These are phyloP conservation scores for Stylonectria norvegica DNA, from an alignment of 2,329 filamentous ascomycete species.

Conservation along the genomic window DNA sequence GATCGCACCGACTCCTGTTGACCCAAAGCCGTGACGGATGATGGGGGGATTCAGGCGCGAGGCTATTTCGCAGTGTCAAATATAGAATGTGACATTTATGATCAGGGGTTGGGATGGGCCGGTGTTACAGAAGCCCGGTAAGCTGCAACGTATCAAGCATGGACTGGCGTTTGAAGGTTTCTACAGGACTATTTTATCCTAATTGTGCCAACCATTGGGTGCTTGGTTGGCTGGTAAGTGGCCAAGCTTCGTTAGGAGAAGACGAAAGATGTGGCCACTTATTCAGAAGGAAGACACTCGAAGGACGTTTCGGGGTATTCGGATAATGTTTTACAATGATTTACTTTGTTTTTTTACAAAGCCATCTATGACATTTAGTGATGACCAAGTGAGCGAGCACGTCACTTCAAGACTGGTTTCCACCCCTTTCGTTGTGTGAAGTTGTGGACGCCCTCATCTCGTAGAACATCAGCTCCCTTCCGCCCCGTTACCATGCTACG, in stretches of 20 bases:
- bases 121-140: slow-evolving; percentile 10
- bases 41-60: neutral
- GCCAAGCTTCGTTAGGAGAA: neutral
- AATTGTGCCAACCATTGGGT: neutral
- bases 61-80: slow-evolving; percentile 1
- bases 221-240: slow-evolving; percentile 2
- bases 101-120: slow-evolving; percentile 5
- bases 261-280: neutral
- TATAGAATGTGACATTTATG: slow-evolving; percentile 12
- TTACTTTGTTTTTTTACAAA: slow-evolving; percentile 1
- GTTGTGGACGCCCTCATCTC: slow-evolving; percentile 56
- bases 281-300: no score
- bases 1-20: slow-evolving; percentile 64
- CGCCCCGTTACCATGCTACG: slow-evolving; percentile 65
- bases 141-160: slow-evolving; percentile 26
- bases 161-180: slow-evolving; percentile 29
- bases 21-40: slow-evolving; percentile 22
- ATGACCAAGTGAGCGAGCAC: slow-evolving; percentile 13
- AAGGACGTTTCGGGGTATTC: neutral
- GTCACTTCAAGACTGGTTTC: slow-evolving; percentile 42
- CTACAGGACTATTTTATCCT: slow-evolving; percentile 10
- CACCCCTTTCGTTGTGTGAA: slow-evolving; percentile 60
- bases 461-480: slow-evolving; percentile 55
- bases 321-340: slow-evolving; percentile 16
- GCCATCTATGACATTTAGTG: neutral